A percentile compares a stretch with the other conserved stretches of the same genome.
phyloP scores from a whole-genome alignment of 2,329 filamentous ascomycete species.

The Endothia cerciana region DNA sequence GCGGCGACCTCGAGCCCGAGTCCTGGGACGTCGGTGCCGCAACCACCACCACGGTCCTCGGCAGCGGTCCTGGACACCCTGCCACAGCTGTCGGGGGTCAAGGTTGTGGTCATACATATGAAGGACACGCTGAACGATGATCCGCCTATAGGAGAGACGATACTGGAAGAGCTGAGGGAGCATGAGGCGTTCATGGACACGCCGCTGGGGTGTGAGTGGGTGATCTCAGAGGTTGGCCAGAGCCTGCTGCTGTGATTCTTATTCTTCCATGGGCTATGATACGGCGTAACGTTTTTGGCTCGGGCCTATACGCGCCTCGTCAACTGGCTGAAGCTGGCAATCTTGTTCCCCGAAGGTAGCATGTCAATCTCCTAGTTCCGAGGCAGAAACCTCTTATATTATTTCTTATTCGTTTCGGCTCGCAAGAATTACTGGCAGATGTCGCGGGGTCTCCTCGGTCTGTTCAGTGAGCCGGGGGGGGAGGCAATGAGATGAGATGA shows the following conservation, averaged over 20 bases:
- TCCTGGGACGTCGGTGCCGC: constrained; percentile 25
- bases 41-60: constrained; percentile 18
- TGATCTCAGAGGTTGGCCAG: constrained; percentile 70
- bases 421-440: background rate
- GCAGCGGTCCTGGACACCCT: constrained; percentile 27
- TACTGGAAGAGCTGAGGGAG: constrained; percentile 69
- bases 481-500: background rate
- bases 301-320: no score
- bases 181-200: constrained; percentile 60
- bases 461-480: background rate
- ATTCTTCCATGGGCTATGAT: no score
- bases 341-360: no score
- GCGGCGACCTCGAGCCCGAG: background rate
- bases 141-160: constrained; percentile 64
- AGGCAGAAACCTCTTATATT: background rate
- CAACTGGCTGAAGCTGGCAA: no score
- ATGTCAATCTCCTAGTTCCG: no score
- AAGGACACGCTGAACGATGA: constrained; percentile 84
- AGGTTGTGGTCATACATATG: constrained; percentile 88
- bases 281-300: no score
- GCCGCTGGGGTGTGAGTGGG: constrained; percentile 78
- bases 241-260: constrained; percentile 52
- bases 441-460: background rate
- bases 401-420: background rate
- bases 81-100: constrained; percentile 69